Evolutionary conservation across 225 moss, liverwort and hornwort genomes (phyloP), one percentile per base, ranked within the genome.

Genomic region (Sphagnum contortum): DNA sequence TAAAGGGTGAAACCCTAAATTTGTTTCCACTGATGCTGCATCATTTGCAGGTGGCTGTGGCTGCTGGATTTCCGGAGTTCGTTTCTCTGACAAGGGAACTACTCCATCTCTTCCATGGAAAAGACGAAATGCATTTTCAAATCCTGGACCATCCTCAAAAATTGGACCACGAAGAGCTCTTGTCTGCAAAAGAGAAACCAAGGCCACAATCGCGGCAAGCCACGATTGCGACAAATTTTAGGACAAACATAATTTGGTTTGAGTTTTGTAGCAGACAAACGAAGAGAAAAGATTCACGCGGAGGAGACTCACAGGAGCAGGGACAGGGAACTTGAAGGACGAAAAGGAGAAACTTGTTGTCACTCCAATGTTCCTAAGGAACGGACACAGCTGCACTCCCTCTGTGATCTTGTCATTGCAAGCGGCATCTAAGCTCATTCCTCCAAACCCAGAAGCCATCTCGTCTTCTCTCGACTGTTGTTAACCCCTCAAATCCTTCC

Each of bases 51-150:
- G 52, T 29, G 52, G 7, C 9, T 45, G 66, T 55, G 29, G 75
- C 48, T 29, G 29, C 48, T 75, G 66, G 6, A 57, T 51, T 55
- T 55, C 68, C 48, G 69, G 59, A 57, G 68, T 57, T 4, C 63
- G 45, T 50, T 49, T 62, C 14, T 74, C 74, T 14, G 74, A 60
- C 48, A 83, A 62, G 0, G 83, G 83, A 46, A 83, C 83, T 5
- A 83, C 76, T 65, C 83, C 83, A 58, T 79, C 80, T 56, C 72
- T 71, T 47, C 83, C 83, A 58, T 83, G 83, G 51, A 83, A 83
- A 2, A 83, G 65, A 45, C 68, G 60, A 54, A 80, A 83, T 79
- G 80, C 80, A 47, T 79, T 68, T 44, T 83, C 80, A 57, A 83
- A 83, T 44, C 69, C 73, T 11, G 79, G 80, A 9, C 83, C 83